Conservation (phyloP, 176 grass and related monocot genomes). For the Carex littledalei region DNA sequence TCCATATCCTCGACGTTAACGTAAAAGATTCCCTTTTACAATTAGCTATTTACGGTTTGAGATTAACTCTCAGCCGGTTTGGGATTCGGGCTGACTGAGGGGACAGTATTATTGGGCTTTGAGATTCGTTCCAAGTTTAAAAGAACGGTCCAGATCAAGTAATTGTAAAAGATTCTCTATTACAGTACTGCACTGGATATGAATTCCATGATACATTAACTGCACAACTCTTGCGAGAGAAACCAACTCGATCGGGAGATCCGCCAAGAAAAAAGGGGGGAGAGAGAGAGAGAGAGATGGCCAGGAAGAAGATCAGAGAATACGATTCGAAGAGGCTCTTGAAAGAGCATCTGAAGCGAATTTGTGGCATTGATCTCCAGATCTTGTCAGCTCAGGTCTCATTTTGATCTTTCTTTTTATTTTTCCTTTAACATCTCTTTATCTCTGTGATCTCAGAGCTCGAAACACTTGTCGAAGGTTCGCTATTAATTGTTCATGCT, state of each 20-base stretch:
- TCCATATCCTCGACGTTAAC: no score
- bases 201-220: neutral
- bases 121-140: no score
- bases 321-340: conserved; percentile 51
- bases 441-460: neutral
- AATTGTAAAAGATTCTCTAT: no score
- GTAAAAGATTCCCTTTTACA: no score
- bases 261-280: neutral
- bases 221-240: neutral
- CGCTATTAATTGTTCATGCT: neutral
- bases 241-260: neutral
- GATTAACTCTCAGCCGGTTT: no score
- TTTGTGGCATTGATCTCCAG: conserved; percentile 38
- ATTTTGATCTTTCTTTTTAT: neutral
- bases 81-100: no score
- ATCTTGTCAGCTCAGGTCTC: conserved; percentile 38
- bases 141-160: no score
- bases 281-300: conserved; percentile 21
- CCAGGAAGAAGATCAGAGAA: conserved; percentile 52
- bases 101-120: no score
- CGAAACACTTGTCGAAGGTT: neutral
- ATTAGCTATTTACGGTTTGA: no score
- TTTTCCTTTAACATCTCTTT: neutral
- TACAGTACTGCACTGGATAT: no score
- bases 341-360: conserved; percentile 42